Percentiles rank a stretch among this genome's conserved stretches.
These are phyloP conservation scores for Neobulgaria alba DNA, from an alignment of 2,329 filamentous ascomycete genomes.

Conservation along the genomic window DNA sequence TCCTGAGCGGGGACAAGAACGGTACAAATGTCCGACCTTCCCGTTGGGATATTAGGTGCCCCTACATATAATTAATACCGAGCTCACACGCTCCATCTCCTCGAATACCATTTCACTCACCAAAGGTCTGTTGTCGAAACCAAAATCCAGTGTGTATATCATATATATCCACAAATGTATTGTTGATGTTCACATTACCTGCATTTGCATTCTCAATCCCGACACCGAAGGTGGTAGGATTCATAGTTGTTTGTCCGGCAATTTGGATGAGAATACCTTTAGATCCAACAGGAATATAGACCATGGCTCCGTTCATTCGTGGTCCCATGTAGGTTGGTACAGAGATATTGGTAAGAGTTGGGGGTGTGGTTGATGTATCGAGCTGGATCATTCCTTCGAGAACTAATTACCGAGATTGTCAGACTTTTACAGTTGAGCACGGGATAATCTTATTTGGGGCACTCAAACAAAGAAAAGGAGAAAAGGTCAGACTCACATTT, in stretches of 20 bases:
- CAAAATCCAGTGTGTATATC: slow-evolving; percentile 7
- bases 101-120: no score
- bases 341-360: slow-evolving; percentile 1
- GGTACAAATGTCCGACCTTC: slow-evolving; percentile 4
- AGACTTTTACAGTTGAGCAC: no score
- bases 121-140: slow-evolving; percentile 6
- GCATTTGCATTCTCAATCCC: slow-evolving; percentile 3
- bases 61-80: no score
- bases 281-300: slow-evolving; percentile 6
- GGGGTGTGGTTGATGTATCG: not conserved
- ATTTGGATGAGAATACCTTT: slow-evolving; percentile 6
- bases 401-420: no score
- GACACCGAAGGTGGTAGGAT: slow-evolving; percentile 6
- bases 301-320: slow-evolving; percentile 7
- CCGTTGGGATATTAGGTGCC: slow-evolving; percentile 4
- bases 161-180: slow-evolving; percentile 5
- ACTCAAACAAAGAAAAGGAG: not conserved
- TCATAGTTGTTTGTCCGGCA: slow-evolving; percentile 5
- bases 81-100: no score
- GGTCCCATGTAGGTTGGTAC: slow-evolving; percentile 4
- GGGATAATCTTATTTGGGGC: not conserved
- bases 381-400: slow-evolving; percentile 3
- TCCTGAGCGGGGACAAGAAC: slow-evolving; percentile 2
- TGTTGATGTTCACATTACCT: slow-evolving; percentile 7
- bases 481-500: not conserved